Percentiles rank a stretch among this genome's conserved stretches.
phyloP scores from a whole-genome alignment of 1,284 basidiomycete species.

The Cystobasidium sp. region DNA sequence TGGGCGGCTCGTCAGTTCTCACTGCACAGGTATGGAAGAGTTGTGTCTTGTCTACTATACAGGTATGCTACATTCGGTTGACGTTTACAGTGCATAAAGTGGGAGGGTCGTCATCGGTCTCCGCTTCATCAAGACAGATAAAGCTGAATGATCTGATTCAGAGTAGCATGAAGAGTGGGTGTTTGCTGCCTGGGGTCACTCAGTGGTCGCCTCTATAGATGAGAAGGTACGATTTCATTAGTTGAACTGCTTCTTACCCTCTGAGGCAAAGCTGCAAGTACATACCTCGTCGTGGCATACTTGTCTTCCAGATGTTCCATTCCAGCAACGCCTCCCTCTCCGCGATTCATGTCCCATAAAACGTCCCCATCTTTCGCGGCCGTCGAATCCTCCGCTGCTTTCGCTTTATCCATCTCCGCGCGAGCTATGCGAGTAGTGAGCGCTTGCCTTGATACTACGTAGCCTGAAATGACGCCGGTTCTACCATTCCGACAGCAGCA shows the following conservation, averaged over 20 bases:
- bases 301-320: conserved; percentile 51
- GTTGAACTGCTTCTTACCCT: background rate
- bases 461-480: conserved; percentile 41
- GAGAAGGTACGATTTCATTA: background rate
- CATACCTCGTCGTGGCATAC: conserved; percentile 53
- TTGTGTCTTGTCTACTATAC: no score
- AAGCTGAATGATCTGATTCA: background rate
- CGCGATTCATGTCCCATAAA: conserved; percentile 30
- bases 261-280: background rate
- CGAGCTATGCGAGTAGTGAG: conserved; percentile 30
- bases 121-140: no score
- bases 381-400: background rate
- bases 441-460: conserved; percentile 39
- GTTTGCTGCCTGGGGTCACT: background rate
- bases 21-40: no score
- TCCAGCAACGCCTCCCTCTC: conserved; percentile 50
- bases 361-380: conserved; percentile 2
- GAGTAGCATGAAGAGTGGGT: background rate
- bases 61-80: no score
- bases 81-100: no score
- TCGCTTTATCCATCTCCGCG: conserved; percentile 32
- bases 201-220: conserved; percentile 19
- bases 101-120: no score
- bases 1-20: no score
- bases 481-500: background rate